Base-by-base conservation (phyloP, 306 rosid species). In the Sicyos edulis region DNA sequence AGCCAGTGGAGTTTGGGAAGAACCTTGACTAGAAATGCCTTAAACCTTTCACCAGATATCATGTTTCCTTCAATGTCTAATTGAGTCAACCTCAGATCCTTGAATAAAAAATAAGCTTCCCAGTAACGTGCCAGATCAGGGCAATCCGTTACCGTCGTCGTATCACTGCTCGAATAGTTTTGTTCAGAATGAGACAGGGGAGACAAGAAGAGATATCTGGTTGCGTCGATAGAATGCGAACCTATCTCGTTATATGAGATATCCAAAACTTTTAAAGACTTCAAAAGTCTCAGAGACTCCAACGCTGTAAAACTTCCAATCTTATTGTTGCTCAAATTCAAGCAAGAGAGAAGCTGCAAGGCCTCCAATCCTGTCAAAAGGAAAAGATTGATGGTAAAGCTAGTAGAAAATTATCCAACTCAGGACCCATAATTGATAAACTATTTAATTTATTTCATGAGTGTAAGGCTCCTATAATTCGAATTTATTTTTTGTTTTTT, bases 321-420 rank as follows among this genome's bases (percentile, higher is more conserved):
- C 74, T 85, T 89, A 76, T 95, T 95, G 84, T 86, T 78, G 77
- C 95, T 82, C 83, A 91, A 79, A 80, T 86, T 91, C 76, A 89
- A 83, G 87, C 83, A 74, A 76, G 89, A 83, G 14, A 91, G 88
- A 78, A 91, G 96, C 78, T 88, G 97, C 95, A 93, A 74, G 54
- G 91, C 89, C 83, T 91, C 96, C 89, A 93, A 75, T 49, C 97
- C 99, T 93, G 84, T 85, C 69, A 42, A 42, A 42, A 9, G 47
- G 8, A 8, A 8, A 42, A 42, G 47, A 42, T 40, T 40, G 45
- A 40, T 32, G 37, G 10, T 40, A 10, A 40, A 2, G 45, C 45
- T 6, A 7, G 45, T 8, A 6, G 10, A 40, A 40, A 40, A 40
- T 40, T 8, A 40, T 40, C 42, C 10, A 8, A 40, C 45, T 40